Evolutionary conservation across 2,329 filamentous ascomycete genomes (phyloP), one percentile per base, ranked within the genome.

Genomic region (Trichoderma sp.): DNA sequence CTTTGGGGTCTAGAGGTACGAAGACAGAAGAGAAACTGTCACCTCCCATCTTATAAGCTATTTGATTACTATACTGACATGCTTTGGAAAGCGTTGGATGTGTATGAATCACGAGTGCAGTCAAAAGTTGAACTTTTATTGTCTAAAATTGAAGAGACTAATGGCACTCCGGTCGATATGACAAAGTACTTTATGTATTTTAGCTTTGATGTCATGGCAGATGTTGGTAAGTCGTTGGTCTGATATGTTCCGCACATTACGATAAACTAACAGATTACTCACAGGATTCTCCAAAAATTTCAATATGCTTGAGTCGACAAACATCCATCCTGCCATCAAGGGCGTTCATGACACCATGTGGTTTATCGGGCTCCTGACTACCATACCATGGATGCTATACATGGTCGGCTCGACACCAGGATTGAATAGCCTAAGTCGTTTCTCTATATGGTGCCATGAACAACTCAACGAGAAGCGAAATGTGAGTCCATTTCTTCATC

Each of bases 161-260:
- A 65, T 3, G 77, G 77, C 1, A 70, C 62, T 6, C 71, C 76
- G 0, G 67, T 82, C 3, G 74, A 83, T 36, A 76, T 76, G 3
- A 74, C 79, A 1, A 72, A 76, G 2, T 81, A 79, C 78, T 79
- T 79, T 69, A 79, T 78, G 65, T 81, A 80, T 60, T 81, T 79
- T 58, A 77, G 78, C 28, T 82, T 82, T 47, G 82, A 83, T 28
- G 77, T 83, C 6, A 83, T 84, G 82, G 82, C 81, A 3, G 80
- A 84, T 61, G 75, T 84, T 51, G 82, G 80, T 51, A 65, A 53
- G 62, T 43, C 1, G 1, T 21, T 21, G n/a, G 15, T n/a, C 39
- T n/a, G 7, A 43, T 43, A 18, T 47, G 8, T 4, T 47, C 11
- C n/a, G 2, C 5, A 0, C 5, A 5, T 47, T n/a, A 4, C 34